phyloP scores from a whole-genome alignment of 768 basidiomycete genomes.

The Roridomyces roridus region DNA sequence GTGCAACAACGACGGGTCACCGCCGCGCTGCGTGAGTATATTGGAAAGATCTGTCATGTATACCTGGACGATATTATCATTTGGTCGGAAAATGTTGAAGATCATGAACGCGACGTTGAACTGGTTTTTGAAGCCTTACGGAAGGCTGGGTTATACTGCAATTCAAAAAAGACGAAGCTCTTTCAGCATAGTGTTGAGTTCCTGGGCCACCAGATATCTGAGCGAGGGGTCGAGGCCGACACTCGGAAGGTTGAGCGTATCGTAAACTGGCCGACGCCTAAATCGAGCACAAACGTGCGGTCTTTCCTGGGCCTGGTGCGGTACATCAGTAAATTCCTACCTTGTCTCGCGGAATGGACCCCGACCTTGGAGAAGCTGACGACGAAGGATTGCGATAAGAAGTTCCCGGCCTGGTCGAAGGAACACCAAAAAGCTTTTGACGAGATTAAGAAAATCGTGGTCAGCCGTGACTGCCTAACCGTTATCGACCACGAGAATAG shows the following conservation, averaged over 20 bases:
- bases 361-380: not conserved
- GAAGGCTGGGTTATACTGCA: slow-evolving; percentile 27
- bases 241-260: slow-evolving; percentile 27
- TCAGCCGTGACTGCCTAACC: slow-evolving; percentile 31
- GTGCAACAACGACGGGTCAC: slow-evolving; percentile 36
- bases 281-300: slow-evolving; percentile 19
- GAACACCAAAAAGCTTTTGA: slow-evolving; percentile 33
- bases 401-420: slow-evolving; percentile 22
- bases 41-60: slow-evolving; percentile 41
- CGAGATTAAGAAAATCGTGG: slow-evolving; percentile 35
- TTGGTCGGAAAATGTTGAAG: slow-evolving; percentile 36
- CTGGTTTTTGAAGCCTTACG: slow-evolving; percentile 28
- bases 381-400: not conserved
- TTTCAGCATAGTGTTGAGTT: slow-evolving; percentile 25
- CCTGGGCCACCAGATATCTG: slow-evolving; percentile 35
- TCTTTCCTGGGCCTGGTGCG: slow-evolving; percentile 30
- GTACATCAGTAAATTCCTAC: slow-evolving; percentile 31
- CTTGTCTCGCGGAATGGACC: slow-evolving; percentile 25
- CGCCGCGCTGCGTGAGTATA: slow-evolving; percentile 29
- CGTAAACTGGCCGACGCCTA: slow-evolving; percentile 27
- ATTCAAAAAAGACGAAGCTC: slow-evolving; percentile 26
- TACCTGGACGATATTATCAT: slow-evolving; percentile 47
- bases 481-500: slow-evolving; percentile 38
- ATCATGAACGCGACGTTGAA: slow-evolving; percentile 30
- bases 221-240: slow-evolving; percentile 30